Evolutionary conservation across 148 eudicot species (phyloP).

Genomic region (Euryodendron excelsum): DNA sequence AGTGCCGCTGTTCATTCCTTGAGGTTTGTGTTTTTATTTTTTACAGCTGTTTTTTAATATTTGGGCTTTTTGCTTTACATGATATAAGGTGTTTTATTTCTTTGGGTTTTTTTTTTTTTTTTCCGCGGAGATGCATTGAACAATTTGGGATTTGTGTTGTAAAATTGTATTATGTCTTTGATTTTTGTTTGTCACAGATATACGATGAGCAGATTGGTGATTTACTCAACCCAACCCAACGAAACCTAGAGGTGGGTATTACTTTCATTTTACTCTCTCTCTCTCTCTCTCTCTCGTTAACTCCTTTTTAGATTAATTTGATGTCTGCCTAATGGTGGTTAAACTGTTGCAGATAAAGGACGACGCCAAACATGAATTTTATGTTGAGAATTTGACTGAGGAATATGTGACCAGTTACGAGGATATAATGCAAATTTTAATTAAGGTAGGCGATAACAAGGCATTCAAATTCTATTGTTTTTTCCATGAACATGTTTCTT

Average conservation of each 20-base stretch:
- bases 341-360: constrained; percentile 66
- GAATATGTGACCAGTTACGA: constrained; percentile 83
- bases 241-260: constrained; percentile 69
- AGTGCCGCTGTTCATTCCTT: constrained; percentile 93
- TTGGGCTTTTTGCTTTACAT: background rate
- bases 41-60: background rate
- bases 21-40: constrained; percentile 54
- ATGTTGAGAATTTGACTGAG: constrained; percentile 90
- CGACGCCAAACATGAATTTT: constrained; percentile 74
- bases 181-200: constrained; percentile 42
- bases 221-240: constrained; percentile 79
- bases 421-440: constrained; percentile 77
- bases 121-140: constrained; percentile 60
- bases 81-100: background rate
- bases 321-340: constrained; percentile 6
- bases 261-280: background rate
- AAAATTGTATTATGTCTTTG: background rate
- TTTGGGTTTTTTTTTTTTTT: background rate
- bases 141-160: constrained; percentile 55
- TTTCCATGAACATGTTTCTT: background rate
- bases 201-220: constrained; percentile 84
- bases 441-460: constrained; percentile 50
- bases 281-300: background rate
- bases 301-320: background rate
- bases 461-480: background rate